These are phyloP conservation scores for Phytopythium helicoides DNA, from an alignment of 352 stramenopile genomes.

Conservation along the genomic window DNA sequence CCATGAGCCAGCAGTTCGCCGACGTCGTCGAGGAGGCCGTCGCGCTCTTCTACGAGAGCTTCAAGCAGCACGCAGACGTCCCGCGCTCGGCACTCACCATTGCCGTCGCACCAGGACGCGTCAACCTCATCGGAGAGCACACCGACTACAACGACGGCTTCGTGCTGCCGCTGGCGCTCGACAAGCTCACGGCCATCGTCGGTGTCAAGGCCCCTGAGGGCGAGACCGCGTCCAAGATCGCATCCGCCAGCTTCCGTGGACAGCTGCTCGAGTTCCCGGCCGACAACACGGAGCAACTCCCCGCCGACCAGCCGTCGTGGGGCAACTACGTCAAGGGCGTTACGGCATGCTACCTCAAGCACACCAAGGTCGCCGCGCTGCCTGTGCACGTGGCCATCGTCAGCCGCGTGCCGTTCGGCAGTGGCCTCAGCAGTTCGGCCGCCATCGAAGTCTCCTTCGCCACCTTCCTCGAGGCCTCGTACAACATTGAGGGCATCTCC, in stretches of 20 bases:
- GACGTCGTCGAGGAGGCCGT: constrained; percentile 50
- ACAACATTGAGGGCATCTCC: constrained; percentile 47
- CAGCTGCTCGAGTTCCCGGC: constrained; percentile 49
- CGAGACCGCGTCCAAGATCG: constrained; percentile 29
- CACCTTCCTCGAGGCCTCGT: constrained; percentile 90
- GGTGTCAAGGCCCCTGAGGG: constrained; percentile 33
- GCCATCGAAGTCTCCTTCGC: constrained; percentile 91
- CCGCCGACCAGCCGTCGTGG: constrained; percentile 69
- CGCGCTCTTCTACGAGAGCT: constrained; percentile 58
- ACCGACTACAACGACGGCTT: constrained; percentile 97
- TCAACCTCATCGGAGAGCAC: constrained; percentile 97
- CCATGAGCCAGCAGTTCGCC: constrained; percentile 5
- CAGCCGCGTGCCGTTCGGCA: constrained; percentile 91
- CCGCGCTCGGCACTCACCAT: constrained; percentile 48
- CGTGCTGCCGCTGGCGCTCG: constrained; percentile 92
- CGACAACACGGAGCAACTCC: constrained; percentile 43
- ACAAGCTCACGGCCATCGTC: constrained; percentile 89
- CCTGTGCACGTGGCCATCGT: constrained; percentile 84
- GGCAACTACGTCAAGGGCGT: constrained; percentile 94
- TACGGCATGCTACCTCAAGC: constrained; percentile 87
- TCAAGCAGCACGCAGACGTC: constrained; percentile 30
- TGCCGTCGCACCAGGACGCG: constrained; percentile 85
- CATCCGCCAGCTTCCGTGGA: constrained; percentile 58
- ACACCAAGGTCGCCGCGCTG: constrained; percentile 44
- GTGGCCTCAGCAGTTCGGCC: constrained; percentile 91